Percentiles rank a stretch among this genome's conserved stretches.
Evolutionary conservation across 2,329 filamentous ascomycete genomes (phyloP).

Genomic region (Talaromyces sp.): DNA sequence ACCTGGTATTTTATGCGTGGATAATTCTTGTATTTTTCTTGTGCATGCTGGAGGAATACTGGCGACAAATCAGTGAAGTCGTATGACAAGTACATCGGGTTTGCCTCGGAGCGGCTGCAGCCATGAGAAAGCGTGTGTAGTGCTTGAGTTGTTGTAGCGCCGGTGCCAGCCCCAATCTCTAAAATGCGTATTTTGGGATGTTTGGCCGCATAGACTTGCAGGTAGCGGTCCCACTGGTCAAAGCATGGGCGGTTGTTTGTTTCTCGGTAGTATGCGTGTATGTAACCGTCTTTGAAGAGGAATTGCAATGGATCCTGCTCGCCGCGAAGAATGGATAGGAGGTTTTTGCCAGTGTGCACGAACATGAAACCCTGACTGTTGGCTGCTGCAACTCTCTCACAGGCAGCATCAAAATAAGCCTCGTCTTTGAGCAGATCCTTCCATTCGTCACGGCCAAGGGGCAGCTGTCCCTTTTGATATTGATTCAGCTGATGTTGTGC

Average conservation of each 20-base stretch:
- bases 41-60: slow-evolving; percentile 15
- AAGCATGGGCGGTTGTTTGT: slow-evolving; percentile 28
- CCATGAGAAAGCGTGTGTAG: slow-evolving; percentile 22
- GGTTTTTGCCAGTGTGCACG: slow-evolving; percentile 28
- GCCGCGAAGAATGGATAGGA: background rate
- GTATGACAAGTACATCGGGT: slow-evolving; percentile 1
- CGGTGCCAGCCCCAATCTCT: slow-evolving; percentile 44
- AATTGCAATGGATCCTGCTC: background rate
- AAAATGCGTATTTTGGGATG: slow-evolving; percentile 43
- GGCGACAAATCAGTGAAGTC: slow-evolving; percentile 21
- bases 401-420: background rate
- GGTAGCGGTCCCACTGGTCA: slow-evolving; percentile 32
- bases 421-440: background rate
- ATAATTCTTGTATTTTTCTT: slow-evolving; percentile 1
- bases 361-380: slow-evolving; percentile 30
- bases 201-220: slow-evolving; percentile 25
- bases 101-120: too few species aligned
- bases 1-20: slow-evolving; percentile 20
- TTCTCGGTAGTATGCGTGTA: slow-evolving; percentile 29
- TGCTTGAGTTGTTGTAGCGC: slow-evolving; percentile 34
- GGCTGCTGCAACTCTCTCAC: background rate
- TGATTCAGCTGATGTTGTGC: background rate
- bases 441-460: background rate
- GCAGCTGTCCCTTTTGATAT: background rate
- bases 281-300: background rate